A percentile compares a stretch with the other conserved stretches of the same genome.
phyloP scores from a whole-genome alignment of 352 stramenopile species.

The Pythium scleroteichum region DNA sequence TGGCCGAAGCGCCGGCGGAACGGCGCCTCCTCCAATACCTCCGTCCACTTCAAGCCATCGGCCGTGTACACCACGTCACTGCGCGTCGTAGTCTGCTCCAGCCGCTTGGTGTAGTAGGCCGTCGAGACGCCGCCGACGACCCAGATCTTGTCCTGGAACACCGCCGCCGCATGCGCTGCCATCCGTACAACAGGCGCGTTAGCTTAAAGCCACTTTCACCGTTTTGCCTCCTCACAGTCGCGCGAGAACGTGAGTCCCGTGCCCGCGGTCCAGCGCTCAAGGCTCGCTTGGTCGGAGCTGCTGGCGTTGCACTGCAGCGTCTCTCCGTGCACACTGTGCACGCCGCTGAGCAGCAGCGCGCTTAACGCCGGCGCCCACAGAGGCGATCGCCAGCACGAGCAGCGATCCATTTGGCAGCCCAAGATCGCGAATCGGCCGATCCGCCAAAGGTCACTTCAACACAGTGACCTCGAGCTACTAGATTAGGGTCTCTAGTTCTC shows the following conservation, averaged over 20 bases:
- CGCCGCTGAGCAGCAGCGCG: neutral
- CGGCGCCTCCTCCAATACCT: slow-evolving; percentile 70
- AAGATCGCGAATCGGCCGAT: neutral
- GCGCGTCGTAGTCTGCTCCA: slow-evolving; percentile 66
- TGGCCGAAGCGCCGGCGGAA: slow-evolving; percentile 79
- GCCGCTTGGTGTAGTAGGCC: slow-evolving; percentile 71
- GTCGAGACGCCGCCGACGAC: slow-evolving; percentile 74
- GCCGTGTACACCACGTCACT: slow-evolving; percentile 64
- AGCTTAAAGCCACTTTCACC: neutral
- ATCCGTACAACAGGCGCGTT: no score
- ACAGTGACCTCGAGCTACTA: neutral
- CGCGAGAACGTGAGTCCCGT: slow-evolving; percentile 59
- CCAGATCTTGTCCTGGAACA: slow-evolving; percentile 65
- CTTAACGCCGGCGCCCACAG: no score
- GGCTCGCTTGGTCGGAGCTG: slow-evolving; percentile 38
- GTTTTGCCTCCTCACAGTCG: slow-evolving; percentile 41
- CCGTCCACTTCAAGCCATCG: slow-evolving; percentile 60
- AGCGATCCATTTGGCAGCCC: no score
- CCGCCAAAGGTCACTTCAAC: slow-evolving; percentile 1
- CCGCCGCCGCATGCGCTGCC: slow-evolving; percentile 64
- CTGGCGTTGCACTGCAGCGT: slow-evolving; percentile 55
- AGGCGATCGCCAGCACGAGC: no score
- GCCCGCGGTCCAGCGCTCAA: slow-evolving; percentile 52
- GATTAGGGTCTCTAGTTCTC: neutral
- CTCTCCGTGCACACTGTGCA: neutral